phyloP scores from a whole-genome alignment of 257 asterid species.

The Oldenlandia corymbosa region DNA sequence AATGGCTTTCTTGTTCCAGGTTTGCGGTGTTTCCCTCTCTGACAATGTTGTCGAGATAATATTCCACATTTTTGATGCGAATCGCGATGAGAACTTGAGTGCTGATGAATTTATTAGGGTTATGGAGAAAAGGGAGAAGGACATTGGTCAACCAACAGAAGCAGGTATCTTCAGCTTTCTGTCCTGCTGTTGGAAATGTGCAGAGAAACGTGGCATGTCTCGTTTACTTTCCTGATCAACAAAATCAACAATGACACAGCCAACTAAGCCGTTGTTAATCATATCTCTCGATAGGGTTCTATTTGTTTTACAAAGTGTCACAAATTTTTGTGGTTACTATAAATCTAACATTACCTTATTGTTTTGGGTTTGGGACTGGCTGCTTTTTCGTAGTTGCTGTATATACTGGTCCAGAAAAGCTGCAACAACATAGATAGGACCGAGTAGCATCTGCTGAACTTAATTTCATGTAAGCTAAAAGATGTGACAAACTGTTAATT shows the following conservation, averaged over 20 bases:
- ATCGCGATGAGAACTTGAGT: constrained; percentile 65
- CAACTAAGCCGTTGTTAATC: no score
- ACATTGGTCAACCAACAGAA: constrained; percentile 69
- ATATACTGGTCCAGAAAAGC: no score
- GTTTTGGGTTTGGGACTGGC: no score
- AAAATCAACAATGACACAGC: neutral
- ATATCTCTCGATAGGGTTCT: no score
- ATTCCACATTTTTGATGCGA: constrained; percentile 71
- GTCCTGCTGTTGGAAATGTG: constrained; percentile 53
- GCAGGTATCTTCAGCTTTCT: constrained; percentile 63
- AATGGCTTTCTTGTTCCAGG: constrained; percentile 35
- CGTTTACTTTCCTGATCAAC: constrained; percentile 32
- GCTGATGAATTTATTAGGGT: constrained; percentile 69
- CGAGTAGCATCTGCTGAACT: no score
- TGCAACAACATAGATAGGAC: no score
- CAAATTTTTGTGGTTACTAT: no score
- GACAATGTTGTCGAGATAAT: constrained; percentile 56
- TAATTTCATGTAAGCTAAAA: no score
- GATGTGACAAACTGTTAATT: no score
- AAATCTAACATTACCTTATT: no score
- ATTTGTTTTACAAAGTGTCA: no score
- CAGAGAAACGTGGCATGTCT: constrained; percentile 29
- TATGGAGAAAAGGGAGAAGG: constrained; percentile 62
- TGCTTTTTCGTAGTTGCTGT: no score
- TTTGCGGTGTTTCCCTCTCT: constrained; percentile 58